Conservation (phyloP, 306 rosid genomes). For the Gastrolobium villosum region DNA sequence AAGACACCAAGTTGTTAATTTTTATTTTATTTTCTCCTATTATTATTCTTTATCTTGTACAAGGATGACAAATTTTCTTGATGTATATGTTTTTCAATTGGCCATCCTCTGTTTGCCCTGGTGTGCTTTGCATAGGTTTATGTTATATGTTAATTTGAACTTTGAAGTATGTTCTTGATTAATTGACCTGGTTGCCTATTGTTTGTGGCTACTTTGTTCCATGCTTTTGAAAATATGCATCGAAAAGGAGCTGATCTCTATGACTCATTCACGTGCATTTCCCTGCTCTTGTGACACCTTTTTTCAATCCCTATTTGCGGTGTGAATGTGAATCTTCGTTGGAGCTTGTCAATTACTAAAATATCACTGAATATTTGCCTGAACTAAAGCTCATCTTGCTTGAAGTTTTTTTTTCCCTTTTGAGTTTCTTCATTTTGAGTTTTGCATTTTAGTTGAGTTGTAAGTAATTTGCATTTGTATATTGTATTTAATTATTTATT, state of each 20-base stretch:
- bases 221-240: slow-evolving; percentile 12
- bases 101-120: not conserved
- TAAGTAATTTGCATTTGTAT: not conserved
- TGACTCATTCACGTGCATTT: slow-evolving; percentile 1
- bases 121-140: not conserved
- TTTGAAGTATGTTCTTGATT: not conserved
- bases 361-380: not conserved
- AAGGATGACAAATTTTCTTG: not conserved
- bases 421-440: slow-evolving; percentile 29
- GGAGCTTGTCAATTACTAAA: slow-evolving; percentile 15
- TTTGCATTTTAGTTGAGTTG: slow-evolving; percentile 13
- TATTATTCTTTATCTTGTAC: slow-evolving; percentile 22
- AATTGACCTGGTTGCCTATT: not conserved
- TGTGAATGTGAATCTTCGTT: slow-evolving; percentile 10
- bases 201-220: slow-evolving; percentile 18
- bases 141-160: slow-evolving; percentile 11
- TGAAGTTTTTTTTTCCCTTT: not conserved
- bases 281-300: not conserved
- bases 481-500: not conserved
- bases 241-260: not conserved
- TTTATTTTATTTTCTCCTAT: not conserved
- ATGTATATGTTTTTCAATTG: slow-evolving; percentile 11
- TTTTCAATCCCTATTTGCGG: not conserved
- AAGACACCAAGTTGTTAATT: not conserved
- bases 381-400: not conserved